A percentile compares a stretch with the other conserved stretches of the same genome.
These are phyloP conservation scores for Claviceps sp. DNA, from an alignment of 2,329 filamentous ascomycete genomes.

Conservation along the genomic window DNA sequence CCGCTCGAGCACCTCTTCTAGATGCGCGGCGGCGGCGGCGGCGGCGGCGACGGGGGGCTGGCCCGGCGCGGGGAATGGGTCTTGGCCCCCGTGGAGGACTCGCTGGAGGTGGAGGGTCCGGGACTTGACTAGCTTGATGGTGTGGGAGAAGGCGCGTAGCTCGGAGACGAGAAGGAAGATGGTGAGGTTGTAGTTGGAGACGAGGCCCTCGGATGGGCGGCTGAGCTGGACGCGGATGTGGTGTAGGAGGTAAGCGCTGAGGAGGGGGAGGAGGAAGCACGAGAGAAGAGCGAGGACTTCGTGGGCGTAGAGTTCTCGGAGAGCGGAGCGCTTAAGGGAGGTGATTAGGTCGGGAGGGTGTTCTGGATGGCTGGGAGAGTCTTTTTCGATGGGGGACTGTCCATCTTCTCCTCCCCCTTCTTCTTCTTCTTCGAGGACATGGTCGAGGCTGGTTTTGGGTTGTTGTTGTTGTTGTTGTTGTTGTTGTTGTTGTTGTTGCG, in stretches of 20 bases:
- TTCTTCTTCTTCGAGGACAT: slow-evolving; percentile 13
- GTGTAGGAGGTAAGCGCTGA: slow-evolving; percentile 77
- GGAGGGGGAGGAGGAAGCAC: slow-evolving; percentile 65
- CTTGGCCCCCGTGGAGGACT: slow-evolving; percentile 38
- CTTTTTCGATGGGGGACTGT: neutral
- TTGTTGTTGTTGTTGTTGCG: slow-evolving; percentile 31
- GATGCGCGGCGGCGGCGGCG: slow-evolving; percentile 16
- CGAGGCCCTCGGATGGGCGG: slow-evolving; percentile 68
- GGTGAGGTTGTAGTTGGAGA: slow-evolving; percentile 85
- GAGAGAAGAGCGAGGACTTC: slow-evolving; percentile 62
- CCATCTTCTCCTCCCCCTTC: neutral
- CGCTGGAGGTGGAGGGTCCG: slow-evolving; percentile 73
- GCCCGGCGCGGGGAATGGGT: slow-evolving; percentile 25
- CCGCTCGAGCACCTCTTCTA: slow-evolving; percentile 48
- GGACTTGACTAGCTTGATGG: slow-evolving; percentile 66
- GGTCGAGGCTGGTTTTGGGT: slow-evolving; percentile 23
- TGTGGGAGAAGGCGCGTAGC: slow-evolving; percentile 66
- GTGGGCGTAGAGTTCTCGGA: slow-evolving; percentile 56
- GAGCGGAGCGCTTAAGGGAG: slow-evolving; percentile 25
- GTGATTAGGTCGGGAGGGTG: slow-evolving; percentile 12
- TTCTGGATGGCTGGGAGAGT: neutral
- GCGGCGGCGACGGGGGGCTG: slow-evolving; percentile 15
- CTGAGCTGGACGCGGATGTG: slow-evolving; percentile 68
- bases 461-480: slow-evolving; percentile 25
- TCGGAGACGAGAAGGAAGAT: slow-evolving; percentile 85